Conservation (phyloP, 2,329 filamentous ascomycete species). For the Raffaelea ambrosiae region DNA sequence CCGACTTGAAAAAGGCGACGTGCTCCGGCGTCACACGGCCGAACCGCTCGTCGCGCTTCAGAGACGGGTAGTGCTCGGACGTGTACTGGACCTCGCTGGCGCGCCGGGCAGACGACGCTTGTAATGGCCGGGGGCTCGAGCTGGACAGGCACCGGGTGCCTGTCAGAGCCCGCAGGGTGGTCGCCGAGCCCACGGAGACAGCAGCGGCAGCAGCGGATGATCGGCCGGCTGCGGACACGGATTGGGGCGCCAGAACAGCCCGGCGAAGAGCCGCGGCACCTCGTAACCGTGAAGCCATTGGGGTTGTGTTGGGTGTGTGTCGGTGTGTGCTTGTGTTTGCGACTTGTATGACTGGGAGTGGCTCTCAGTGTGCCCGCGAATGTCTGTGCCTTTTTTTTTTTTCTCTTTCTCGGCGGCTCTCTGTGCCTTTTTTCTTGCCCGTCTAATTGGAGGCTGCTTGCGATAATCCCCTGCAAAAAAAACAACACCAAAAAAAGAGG, state of each 20-base stretch:
- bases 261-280: neutral
- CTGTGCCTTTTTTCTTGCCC: too few relatives aligned
- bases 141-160: constrained; percentile 5
- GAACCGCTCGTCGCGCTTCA: constrained; percentile 74
- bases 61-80: constrained; percentile 72
- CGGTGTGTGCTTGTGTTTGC: too few relatives aligned
- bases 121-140: constrained; percentile 4
- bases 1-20: constrained; percentile 69
- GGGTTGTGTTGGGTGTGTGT: too few relatives aligned
- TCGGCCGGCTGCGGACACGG: neutral
- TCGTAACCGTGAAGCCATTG: too few relatives aligned
- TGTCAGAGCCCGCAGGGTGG: neutral
- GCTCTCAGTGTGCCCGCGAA: too few relatives aligned
- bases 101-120: neutral
- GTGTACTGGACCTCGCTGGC: constrained; percentile 54
- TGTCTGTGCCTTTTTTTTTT: too few relatives aligned
- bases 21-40: constrained; percentile 65
- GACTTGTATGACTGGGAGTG: too few relatives aligned
- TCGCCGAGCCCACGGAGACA: neutral
- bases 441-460: too few relatives aligned
- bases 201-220: neutral
- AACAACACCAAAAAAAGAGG: neutral
- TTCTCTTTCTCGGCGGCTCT: too few relatives aligned
- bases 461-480: too few relatives aligned
- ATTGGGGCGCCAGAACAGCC: neutral